Evolutionary conservation across 768 basidiomycete genomes (phyloP), one percentile per base, ranked within the genome.

Genomic region (Pisolithus tinctorius): DNA sequence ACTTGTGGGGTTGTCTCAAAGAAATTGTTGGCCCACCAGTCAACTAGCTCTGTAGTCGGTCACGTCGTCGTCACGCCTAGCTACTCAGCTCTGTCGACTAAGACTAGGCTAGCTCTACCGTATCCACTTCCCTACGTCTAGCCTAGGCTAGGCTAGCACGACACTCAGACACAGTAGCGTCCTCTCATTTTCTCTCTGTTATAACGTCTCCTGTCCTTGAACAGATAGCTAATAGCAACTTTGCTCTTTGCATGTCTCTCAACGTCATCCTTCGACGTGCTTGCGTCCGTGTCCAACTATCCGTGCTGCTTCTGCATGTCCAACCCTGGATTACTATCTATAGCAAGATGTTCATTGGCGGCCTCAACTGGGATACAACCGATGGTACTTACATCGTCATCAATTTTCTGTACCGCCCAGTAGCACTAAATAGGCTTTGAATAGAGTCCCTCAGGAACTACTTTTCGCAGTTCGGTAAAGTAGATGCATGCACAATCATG

Each of bases 331-430:
- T 58, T 58, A 43, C 56, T 59, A 61, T 73, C 67, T 74, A 69
- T 77, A 97, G 96, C 72, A 99, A 99, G 79, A 99, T 99, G 96
- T 99, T 99, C 72, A 94, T 99, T 66, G 96, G 96, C 56, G 96
- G 96, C 58, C 78, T 99, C 58, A 96, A 98, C 74, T 99, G 96
- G 96, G 95, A 98, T 72, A 98, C 96, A 63, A 95, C 92, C 68
- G 96, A 98, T 79, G 95, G 96, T 99, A 81, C 71, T 65, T 72
- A 57, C 50, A 63, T 66, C 60, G 58, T 68, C 71, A 69, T 62
- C 69, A 66, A 59, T 68, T 61, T 69, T 55, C 49, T 60, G 52
- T 59, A 55, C 56, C 60, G 58, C 61, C 57, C 71, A 63, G 71
- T 75, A 75, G 74, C 73, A 68, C 69, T 78, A 64, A 74, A 60